phyloP scores from a whole-genome alignment of 345 rosid genomes.

The Salix brachista region DNA sequence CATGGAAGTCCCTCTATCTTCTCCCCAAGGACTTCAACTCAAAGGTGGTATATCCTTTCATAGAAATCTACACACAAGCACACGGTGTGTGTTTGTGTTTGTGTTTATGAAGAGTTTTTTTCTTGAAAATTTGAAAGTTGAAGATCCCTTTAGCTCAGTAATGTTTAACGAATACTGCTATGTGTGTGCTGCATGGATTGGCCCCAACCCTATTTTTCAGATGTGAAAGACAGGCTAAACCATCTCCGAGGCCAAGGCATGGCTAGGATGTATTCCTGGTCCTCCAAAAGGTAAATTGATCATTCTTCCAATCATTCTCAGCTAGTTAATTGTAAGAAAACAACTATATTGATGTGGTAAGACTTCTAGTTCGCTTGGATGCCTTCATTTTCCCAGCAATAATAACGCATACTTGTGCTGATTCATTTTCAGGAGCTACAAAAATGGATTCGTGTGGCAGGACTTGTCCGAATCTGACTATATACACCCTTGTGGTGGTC shows the following conservation, averaged over 20 bases:
- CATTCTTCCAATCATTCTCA: background rate
- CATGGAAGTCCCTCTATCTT: conserved; percentile 15
- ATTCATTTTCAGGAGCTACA: conserved; percentile 10
- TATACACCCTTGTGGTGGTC: conserved; percentile 10
- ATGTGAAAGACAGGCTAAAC: conserved; percentile 14
- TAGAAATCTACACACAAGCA: background rate
- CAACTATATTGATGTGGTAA: background rate
- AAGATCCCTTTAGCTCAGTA: background rate
- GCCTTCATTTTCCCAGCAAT: background rate
- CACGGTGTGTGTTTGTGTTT: background rate
- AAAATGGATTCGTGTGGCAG: conserved; percentile 21
- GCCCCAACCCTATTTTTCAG: background rate
- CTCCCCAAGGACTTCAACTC: conserved; percentile 15
- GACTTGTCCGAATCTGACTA: conserved; percentile 17
- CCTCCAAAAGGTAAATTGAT: conserved; percentile 14
- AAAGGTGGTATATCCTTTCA: background rate
- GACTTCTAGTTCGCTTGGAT: background rate
- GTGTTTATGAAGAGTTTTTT: background rate
- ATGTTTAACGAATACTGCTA: background rate
- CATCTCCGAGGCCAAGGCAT: conserved; percentile 23
- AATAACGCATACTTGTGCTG: background rate
- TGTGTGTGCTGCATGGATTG: background rate
- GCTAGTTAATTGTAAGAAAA: background rate
- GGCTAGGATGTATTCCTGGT: conserved; percentile 17
- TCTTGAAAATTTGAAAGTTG: background rate